These are phyloP conservation scores for Aureobasidium sp. DNA, from an alignment of 2,329 filamentous ascomycete genomes.

Conservation along the genomic window DNA sequence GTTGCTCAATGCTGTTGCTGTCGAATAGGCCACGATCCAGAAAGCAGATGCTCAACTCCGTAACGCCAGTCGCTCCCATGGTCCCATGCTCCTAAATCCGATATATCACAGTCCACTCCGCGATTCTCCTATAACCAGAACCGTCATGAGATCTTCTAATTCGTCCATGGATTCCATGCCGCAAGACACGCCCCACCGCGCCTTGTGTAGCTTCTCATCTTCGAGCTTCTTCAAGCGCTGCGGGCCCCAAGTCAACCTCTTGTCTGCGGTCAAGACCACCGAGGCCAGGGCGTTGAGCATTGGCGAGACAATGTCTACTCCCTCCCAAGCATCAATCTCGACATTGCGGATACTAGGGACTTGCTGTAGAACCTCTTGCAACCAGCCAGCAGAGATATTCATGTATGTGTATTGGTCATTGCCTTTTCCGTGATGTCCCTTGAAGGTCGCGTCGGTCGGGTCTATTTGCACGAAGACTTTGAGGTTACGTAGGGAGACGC, in stretches of 20 bases:
- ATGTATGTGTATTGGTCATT: conserved; percentile 63
- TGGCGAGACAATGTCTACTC: conserved; percentile 57
- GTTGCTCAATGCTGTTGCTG: background rate
- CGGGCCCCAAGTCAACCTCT: conserved; percentile 59
- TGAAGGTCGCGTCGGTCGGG: conserved; percentile 56
- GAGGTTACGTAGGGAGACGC: conserved; percentile 51
- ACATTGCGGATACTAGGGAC: conserved; percentile 52
- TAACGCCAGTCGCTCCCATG: background rate
- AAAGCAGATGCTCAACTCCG: background rate
- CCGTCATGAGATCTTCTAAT: conserved; percentile 18
- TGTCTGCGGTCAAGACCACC: conserved; percentile 42
- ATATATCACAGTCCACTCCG: background rate
- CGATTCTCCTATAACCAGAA: conserved; percentile 13
- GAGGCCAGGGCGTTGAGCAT: conserved; percentile 57
- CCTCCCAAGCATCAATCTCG: conserved; percentile 63
- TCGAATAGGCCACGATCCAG: background rate
- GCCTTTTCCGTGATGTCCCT: conserved; percentile 51
- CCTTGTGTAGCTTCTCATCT: conserved; percentile 27
- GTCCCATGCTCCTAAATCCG: background rate
- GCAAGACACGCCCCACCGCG: conserved; percentile 3
- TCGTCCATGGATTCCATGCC: conserved; percentile 9
- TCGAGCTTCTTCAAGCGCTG: conserved; percentile 58
- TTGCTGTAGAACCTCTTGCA: conserved; percentile 50
- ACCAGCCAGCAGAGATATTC: conserved; percentile 52
- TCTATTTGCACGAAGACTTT: conserved; percentile 64